These are phyloP conservation scores for Cocos nucifera DNA, from an alignment of 176 grass and related monocot genomes.

Conservation along the genomic window DNA sequence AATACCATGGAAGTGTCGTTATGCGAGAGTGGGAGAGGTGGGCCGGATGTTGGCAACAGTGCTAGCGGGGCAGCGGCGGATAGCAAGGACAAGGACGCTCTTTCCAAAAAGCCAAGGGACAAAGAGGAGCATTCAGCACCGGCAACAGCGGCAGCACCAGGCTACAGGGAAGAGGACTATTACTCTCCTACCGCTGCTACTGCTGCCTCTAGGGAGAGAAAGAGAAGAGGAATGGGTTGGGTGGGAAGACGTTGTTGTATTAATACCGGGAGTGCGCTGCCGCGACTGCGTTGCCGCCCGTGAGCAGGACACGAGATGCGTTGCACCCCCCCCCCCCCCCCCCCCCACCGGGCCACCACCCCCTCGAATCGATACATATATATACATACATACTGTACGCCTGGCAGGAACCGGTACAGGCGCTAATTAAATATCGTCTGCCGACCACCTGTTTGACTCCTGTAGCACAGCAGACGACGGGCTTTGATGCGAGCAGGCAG, in stretches of 20 bases:
- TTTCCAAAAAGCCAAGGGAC: conserved; percentile 47
- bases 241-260: too few species aligned
- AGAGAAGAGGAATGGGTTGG: neutral
- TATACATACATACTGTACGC: conserved; percentile 1
- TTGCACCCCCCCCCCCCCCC: too few species aligned
- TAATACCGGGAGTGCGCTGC: neutral
- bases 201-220: neutral
- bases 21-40: conserved; percentile 7
- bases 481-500: neutral
- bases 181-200: neutral
- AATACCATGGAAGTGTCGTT: conserved; percentile 21
- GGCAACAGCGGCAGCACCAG: neutral
- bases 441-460: too few species aligned
- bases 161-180: neutral
- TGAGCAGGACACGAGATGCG: conserved; percentile 28
- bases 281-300: conserved; percentile 17
- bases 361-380: neutral
- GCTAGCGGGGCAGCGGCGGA: neutral
- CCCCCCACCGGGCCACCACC: neutral
- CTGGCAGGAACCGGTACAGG: neutral
- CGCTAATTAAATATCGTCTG: neutral
- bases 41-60: conserved; percentile 9
- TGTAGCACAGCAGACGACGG: neutral
- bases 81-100: conserved; percentile 33
- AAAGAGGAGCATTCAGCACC: conserved; percentile 44